Base-by-base conservation (phyloP, 2,329 filamentous ascomycete species). In the Neonectria hederae region DNA sequence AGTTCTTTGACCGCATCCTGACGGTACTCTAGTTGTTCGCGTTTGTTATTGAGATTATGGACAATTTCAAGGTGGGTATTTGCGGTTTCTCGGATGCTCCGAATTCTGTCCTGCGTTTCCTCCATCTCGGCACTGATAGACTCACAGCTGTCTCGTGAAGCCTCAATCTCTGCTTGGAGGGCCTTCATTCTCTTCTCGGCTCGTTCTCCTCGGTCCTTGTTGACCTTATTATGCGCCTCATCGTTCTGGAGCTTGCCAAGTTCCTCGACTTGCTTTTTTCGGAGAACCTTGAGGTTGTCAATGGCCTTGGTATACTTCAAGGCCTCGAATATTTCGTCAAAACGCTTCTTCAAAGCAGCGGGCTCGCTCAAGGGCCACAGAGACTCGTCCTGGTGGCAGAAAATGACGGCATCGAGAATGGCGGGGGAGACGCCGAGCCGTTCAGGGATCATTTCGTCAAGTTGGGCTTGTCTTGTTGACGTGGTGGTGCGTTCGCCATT, bases 351-450 rank as follows among this genome's bases (percentile, higher is more conserved):
- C 54, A 99, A 83, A 0, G 88, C 88, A 0, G 87, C 83, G 0
- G 96, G 93, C 74, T 97, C 93, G 75, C 93, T 97, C 85, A 99
- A 90, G 0, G 96, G 96, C 96, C 96, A 99, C 28, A 98, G 81
- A 26, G 95, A 97, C 71, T 99, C 96, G 76, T 99, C 96, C 76
- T 99, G 96, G 76, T 99, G 96, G 77, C 96, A 99, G 80, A 99
- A 99, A 71, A 99, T 97, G 76, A 99, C 96, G 63, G 91, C 92
- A 70, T 98, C 94, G 26, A 99, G 86, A 59, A 99, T 90, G 13
- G 96, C 94, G 59, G 90, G 90, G 1, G 94, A 96, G 4, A 97
- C 96, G 40, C 96, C 96, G 0, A 99, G 86, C 69, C 93, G 91
- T 70, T 92, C 88, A 0, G 95, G 94, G 77, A 99, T 90, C 70